A percentile compares a stretch with the other conserved stretches of the same genome.
These are phyloP conservation scores for Saksenaea oblongispora DNA, from an alignment of 371 early-diverging fungal genomes.

Conservation along the genomic window DNA sequence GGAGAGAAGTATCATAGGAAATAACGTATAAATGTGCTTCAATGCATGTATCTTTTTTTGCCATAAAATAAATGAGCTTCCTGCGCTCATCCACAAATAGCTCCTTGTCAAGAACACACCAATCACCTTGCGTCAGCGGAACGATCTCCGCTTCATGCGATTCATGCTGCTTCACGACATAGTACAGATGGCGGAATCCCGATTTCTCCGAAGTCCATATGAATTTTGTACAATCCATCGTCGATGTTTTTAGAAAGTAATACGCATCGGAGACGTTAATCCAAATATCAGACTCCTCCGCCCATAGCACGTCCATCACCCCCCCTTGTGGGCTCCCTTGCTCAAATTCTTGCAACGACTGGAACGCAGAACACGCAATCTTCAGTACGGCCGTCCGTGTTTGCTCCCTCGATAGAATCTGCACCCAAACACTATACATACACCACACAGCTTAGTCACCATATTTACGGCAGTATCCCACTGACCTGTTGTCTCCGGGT, in stretches of 20 bases:
- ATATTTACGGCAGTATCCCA: too few relatives aligned
- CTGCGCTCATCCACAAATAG: slow-evolving; percentile 64
- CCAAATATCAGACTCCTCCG: slow-evolving; percentile 63
- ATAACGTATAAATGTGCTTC: slow-evolving; percentile 73
- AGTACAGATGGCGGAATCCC: slow-evolving; percentile 74
- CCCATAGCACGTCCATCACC: slow-evolving; percentile 55
- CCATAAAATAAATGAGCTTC: slow-evolving; percentile 70
- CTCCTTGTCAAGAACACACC: slow-evolving; percentile 63
- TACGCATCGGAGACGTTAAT: slow-evolving; percentile 68
- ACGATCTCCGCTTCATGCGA: slow-evolving; percentile 12
- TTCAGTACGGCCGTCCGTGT: slow-evolving; percentile 51
- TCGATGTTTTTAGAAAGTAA: slow-evolving; percentile 40
- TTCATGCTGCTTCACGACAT: slow-evolving; percentile 27
- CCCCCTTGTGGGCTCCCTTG: slow-evolving; percentile 15
- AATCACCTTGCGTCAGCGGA: slow-evolving; percentile 49
- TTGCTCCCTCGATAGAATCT: slow-evolving; percentile 70
- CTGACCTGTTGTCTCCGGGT: slow-evolving; percentile 60
- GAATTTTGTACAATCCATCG: slow-evolving; percentile 24
- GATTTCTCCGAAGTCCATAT: slow-evolving; percentile 68
- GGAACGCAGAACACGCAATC: slow-evolving; percentile 35
- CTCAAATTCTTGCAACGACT: background rate
- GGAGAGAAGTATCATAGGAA: slow-evolving; percentile 29
- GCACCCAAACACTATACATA: slow-evolving; percentile 62
- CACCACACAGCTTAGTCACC: background rate
- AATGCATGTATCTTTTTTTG: slow-evolving; percentile 64